Evolutionary conservation across 495 filamentous ascomycete genomes (phyloP), one percentile per base, ranked within the genome.

Genomic region (Aspergillus saccharolyticus): DNA sequence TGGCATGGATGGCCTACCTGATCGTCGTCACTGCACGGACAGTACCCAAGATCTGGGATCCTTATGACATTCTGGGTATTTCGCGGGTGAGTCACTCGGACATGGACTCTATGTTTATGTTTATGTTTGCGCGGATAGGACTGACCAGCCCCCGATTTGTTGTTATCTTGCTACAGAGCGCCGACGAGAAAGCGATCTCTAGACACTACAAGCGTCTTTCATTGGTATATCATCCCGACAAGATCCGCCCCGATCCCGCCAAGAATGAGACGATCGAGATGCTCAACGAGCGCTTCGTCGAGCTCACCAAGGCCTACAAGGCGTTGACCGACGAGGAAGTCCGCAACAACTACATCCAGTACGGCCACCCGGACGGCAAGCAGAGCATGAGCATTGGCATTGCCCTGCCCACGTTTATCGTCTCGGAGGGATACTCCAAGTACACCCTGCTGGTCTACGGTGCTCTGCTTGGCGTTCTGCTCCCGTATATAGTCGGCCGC

Each of bases 371-470:
- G 6, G 94, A 98, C 68, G 94, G 94, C 53, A 97, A 96, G 77
- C 94, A 98, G 70, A 91, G 91, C 66, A 93, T 89, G 78, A 97
- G 92, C 73, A 97, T 97, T 67, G 93, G 96, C 57, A 97, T 98
- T 63, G 94, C 93, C 24, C 82, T 98, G 44, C 94, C 94, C 16
- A 88, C 94, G 67, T 89, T 92, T 72, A 92, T 98, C 61, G 80
- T 98, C 54, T 87, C 88, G 24, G 90, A 97, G 56, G 93, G 92
- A 52, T 91, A 91, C 69, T 93, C 90, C 42, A 97, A 97, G 77
- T 97, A 96, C 66, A 89, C 97, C 46, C 78, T 98, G 56, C 73
- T 96, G 62, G 79, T 97, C 46, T 98, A 98, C 69, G 91, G 89
- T 10, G 72, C 82, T 44, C 76, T 97, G 42, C 82, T 98, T 39